These are phyloP conservation scores for Penicillium steckii DNA, from an alignment of 495 filamentous ascomycete species.

Conservation along the genomic window DNA sequence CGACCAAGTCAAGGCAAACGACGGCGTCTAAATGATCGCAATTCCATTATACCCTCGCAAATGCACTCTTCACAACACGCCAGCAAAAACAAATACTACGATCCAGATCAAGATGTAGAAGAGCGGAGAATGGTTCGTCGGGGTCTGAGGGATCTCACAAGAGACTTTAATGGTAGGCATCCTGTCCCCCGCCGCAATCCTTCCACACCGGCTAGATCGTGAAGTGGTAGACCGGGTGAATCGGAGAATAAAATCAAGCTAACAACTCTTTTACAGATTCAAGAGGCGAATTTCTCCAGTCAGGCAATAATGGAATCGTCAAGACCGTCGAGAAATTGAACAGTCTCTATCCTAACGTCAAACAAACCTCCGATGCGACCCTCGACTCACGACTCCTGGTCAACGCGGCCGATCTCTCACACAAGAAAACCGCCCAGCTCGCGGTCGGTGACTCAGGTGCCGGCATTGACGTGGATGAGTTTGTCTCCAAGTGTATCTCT, in stretches of 20 bases:
- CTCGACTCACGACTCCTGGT: constrained; percentile 86
- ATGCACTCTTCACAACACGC: constrained; percentile 22
- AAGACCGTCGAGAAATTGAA: constrained; percentile 65
- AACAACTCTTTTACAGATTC: constrained; percentile 51
- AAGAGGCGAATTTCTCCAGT: constrained; percentile 61
- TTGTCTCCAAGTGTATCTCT: constrained; percentile 84
- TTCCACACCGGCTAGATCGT: too few species aligned
- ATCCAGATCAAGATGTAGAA: constrained; percentile 84
- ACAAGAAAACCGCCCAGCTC: constrained; percentile 68
- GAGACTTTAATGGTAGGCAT: constrained; percentile 60
- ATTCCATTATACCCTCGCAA: constrained; percentile 32
- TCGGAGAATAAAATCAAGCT: too few species aligned
- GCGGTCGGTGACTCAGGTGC: constrained; percentile 65
- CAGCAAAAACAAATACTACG: constrained; percentile 58
- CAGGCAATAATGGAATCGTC: constrained; percentile 58
- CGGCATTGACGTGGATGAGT: constrained; percentile 88
- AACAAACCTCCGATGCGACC: constrained; percentile 89
- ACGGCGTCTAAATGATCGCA: constrained; percentile 39
- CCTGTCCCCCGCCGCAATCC: neutral
- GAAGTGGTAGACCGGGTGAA: too few species aligned
- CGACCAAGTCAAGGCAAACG: constrained; percentile 35
- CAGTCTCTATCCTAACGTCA: constrained; percentile 63
- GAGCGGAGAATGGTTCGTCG: constrained; percentile 70
- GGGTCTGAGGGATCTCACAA: constrained; percentile 63
- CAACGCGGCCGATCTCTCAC: constrained; percentile 69